These are phyloP conservation scores for Carex cristatella DNA, from an alignment of 176 grass and related monocot species.

Conservation along the genomic window DNA sequence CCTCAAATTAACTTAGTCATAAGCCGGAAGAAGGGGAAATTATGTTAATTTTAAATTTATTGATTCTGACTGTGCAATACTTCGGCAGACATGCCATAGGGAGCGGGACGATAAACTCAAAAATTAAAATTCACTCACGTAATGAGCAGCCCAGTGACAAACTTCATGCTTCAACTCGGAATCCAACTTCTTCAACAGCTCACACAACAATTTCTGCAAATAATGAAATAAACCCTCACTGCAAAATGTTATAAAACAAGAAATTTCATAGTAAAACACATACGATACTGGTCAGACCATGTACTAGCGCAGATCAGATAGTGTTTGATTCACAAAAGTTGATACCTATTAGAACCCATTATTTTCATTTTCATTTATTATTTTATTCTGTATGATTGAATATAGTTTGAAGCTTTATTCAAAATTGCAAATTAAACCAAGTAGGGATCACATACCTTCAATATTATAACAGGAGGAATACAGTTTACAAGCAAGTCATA, in stretches of 20 bases:
- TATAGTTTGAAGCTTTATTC: neutral
- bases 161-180: constrained; percentile 95
- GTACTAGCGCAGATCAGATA: neutral
- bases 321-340: neutral
- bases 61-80: no score
- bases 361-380: neutral
- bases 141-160: constrained; percentile 96
- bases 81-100: no score
- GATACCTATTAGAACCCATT: neutral
- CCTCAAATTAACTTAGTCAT: neutral
- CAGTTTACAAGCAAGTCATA: constrained; percentile 98
- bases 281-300: constrained; percentile 8
- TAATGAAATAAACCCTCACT: neutral
- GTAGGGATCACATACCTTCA: constrained; percentile 57
- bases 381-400: neutral
- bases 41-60: neutral
- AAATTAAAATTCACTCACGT: constrained; percentile 51
- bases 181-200: constrained; percentile 91
- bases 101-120: neutral
- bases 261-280: neutral
- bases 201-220: constrained; percentile 74
- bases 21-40: neutral
- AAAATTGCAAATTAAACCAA: neutral
- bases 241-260: constrained; percentile 14
- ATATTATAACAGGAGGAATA: constrained; percentile 91